phyloP scores from a whole-genome alignment of 345 rosid species.

The Gossypium bickii region DNA sequence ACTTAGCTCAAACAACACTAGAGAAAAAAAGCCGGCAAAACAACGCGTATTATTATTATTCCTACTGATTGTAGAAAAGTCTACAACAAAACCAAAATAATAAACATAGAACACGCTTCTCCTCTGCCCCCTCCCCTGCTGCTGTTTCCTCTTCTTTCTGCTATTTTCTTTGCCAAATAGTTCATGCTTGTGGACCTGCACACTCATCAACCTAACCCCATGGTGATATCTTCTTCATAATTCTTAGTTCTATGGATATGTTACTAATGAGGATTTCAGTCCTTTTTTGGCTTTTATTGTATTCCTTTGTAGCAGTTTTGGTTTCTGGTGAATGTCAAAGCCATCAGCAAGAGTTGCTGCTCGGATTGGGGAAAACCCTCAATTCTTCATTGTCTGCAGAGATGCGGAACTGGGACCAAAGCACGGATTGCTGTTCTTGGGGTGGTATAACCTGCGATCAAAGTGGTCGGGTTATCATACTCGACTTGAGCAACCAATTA shows the following conservation, averaged over 20 bases:
- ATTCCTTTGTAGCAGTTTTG: background rate
- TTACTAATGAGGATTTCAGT: constrained; percentile 16
- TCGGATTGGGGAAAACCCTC: constrained; percentile 1
- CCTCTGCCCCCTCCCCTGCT: no score
- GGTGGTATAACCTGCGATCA: constrained; percentile 20
- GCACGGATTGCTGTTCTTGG: constrained; percentile 27
- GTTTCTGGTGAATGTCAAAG: constrained; percentile 23
- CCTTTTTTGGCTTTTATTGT: constrained; percentile 14
- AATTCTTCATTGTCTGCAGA: background rate
- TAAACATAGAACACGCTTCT: no score
- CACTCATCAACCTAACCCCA: background rate
- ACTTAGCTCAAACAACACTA: no score
- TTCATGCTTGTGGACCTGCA: background rate
- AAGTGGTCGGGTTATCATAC: constrained; percentile 18
- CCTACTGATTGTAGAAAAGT: no score
- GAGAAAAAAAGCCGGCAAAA: no score
- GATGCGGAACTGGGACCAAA: constrained; percentile 8
- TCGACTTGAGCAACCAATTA: constrained; percentile 27
- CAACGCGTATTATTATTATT: no score
- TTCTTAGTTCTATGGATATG: background rate
- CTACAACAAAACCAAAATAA: no score
- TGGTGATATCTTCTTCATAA: background rate
- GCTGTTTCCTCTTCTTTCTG: no score
- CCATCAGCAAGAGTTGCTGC: constrained; percentile 15
- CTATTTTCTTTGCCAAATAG: background rate